Conservation (phyloP, 768 basidiomycete genomes). For the Tephrocybe sp. region DNA sequence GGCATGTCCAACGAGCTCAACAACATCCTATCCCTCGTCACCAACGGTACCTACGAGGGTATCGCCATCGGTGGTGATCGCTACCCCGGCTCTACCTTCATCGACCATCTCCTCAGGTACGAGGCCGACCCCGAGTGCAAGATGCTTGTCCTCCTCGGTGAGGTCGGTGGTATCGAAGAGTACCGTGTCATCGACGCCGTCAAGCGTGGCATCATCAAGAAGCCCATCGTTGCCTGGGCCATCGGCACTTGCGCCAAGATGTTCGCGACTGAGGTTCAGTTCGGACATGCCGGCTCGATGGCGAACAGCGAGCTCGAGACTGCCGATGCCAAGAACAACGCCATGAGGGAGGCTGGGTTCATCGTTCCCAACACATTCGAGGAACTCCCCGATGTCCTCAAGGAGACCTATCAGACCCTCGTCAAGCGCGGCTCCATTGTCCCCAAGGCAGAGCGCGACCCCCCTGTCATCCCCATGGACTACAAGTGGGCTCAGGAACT, state of each 20-base stretch:
- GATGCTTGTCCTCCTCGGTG: slow-evolving; percentile 98
- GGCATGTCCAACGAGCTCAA: slow-evolving; percentile 99
- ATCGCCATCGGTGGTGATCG: slow-evolving; percentile 99
- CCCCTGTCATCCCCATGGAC: slow-evolving; percentile 99
- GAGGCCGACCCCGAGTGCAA: slow-evolving; percentile 97
- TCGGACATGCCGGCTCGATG: slow-evolving; percentile 98
- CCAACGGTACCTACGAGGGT: slow-evolving; percentile 99
- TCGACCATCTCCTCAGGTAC: slow-evolving; percentile 97
- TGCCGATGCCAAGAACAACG: slow-evolving; percentile 95
- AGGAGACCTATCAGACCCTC: slow-evolving; percentile 82
- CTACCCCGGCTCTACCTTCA: slow-evolving; percentile 98
- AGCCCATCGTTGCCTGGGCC: slow-evolving; percentile 99
- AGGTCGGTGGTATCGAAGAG: slow-evolving; percentile 98
- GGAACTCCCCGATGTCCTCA: slow-evolving; percentile 84
- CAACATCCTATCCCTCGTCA: slow-evolving; percentile 96
- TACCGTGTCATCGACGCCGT: slow-evolving; percentile 99
- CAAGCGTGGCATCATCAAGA: slow-evolving; percentile 89
- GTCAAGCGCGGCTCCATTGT: slow-evolving; percentile 67
- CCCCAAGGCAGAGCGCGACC: slow-evolving; percentile 77
- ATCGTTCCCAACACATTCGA: slow-evolving; percentile 98
- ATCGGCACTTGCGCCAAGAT: slow-evolving; percentile 99
- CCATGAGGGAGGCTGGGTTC: slow-evolving; percentile 94
- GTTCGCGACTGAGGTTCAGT: slow-evolving; percentile 99
- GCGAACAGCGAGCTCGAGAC: slow-evolving; percentile 98
- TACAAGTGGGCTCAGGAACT: slow-evolving; percentile 99